Conservation (phyloP, 2,329 filamentous ascomycete genomes). For the Colletotrichum zoysiae region DNA sequence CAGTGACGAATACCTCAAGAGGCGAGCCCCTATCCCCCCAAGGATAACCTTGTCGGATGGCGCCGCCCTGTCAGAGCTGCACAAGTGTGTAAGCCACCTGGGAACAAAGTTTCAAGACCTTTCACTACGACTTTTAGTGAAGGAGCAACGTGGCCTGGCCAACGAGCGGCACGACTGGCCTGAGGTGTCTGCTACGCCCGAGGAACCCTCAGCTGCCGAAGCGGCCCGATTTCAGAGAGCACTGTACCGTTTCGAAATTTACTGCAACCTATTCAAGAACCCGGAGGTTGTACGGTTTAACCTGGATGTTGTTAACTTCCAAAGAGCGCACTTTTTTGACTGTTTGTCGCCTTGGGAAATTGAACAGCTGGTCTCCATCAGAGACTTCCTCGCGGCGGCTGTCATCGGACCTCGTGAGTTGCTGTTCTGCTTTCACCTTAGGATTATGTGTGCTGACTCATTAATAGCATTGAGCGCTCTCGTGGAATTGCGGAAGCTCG, state of each 20-base stretch:
- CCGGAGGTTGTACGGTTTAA: slow-evolving; percentile 38
- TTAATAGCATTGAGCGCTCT: slow-evolving; percentile 25
- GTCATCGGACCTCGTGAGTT: slow-evolving; percentile 33
- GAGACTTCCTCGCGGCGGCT: slow-evolving; percentile 26
- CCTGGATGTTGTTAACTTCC: slow-evolving; percentile 35
- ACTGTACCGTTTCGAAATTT: slow-evolving; percentile 35
- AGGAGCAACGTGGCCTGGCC: slow-evolving; percentile 31
- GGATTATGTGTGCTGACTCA: background rate
- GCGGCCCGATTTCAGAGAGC: slow-evolving; percentile 32
- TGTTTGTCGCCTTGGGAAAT: slow-evolving; percentile 35
- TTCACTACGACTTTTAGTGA: slow-evolving; percentile 13
- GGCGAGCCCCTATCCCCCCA: slow-evolving; percentile 16
- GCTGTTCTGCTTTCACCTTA: background rate
- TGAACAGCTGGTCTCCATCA: slow-evolving; percentile 29
- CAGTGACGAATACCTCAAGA: slow-evolving; percentile 31
- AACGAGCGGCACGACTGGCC: slow-evolving; percentile 32
- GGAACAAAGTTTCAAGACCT: slow-evolving; percentile 18
- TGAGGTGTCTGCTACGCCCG: background rate
- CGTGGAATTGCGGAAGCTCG: slow-evolving; percentile 30
- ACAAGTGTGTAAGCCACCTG: slow-evolving; percentile 15
- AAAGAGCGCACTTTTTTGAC: slow-evolving; percentile 34
- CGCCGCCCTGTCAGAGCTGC: slow-evolving; percentile 13
- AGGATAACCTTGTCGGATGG: slow-evolving; percentile 25
- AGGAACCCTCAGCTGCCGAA: slow-evolving; percentile 14
- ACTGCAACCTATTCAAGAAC: slow-evolving; percentile 34